These are phyloP conservation scores for Xylariaceae sp. DNA, from an alignment of 2,329 filamentous ascomycete species.

Conservation along the genomic window DNA sequence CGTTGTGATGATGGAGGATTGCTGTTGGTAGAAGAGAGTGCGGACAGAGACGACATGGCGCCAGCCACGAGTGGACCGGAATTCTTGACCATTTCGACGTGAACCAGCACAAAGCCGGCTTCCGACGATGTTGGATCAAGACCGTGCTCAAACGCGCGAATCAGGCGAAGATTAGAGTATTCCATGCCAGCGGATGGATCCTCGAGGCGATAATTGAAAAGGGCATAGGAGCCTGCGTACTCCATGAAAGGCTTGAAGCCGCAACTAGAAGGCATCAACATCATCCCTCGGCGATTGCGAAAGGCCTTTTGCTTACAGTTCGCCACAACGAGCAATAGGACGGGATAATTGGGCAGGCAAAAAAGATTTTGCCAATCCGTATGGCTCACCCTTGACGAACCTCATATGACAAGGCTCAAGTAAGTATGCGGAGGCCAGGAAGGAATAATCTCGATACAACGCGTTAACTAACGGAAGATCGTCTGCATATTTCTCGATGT, in stretches of 20 bases:
- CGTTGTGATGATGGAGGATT: constrained; percentile 35
- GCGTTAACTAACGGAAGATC: constrained; percentile 80
- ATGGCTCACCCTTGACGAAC: constrained; percentile 65
- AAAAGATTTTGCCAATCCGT: constrained; percentile 71
- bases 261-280: constrained; percentile 32
- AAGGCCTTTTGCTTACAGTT: constrained; percentile 61
- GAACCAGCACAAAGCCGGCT: constrained; percentile 92
- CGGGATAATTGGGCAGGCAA: constrained; percentile 72
- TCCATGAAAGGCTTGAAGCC: constrained; percentile 94
- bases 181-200: constrained; percentile 53
- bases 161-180: constrained; percentile 70
- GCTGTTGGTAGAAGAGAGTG: constrained; percentile 26
- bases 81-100: constrained; percentile 92
- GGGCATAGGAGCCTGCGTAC: constrained; percentile 65
- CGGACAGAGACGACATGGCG: constrained; percentile 59
- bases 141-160: constrained; percentile 87
- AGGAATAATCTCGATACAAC: constrained; percentile 86
- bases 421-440: constrained; percentile 83
- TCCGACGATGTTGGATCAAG: constrained; percentile 84
- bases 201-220: constrained; percentile 62
- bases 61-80: constrained; percentile 74
- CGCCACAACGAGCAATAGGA: constrained; percentile 77
- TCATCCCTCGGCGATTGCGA: constrained; percentile 1
- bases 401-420: constrained; percentile 86
- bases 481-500: constrained; percentile 66